Evolutionary conservation across 371 early-diverging fungal species (phyloP).

Genomic region (Nematocida parisii): DNA sequence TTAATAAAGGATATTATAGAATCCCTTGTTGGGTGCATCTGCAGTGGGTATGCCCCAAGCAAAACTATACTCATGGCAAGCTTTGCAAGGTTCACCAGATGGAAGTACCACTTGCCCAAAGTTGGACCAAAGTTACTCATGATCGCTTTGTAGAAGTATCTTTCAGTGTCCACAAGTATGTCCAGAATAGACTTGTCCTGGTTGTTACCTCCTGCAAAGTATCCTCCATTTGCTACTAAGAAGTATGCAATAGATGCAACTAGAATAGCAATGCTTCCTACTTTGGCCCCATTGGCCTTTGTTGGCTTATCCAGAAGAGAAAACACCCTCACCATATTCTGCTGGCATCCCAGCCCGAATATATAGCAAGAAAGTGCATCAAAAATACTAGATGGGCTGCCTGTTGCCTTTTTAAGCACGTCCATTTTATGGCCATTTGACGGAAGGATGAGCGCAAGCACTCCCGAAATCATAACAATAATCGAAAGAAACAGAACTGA

Average conservation of each 20-base stretch:
- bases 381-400: slow-evolving; percentile 4
- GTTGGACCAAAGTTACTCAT: slow-evolving; percentile 6
- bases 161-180: slow-evolving; percentile 41
- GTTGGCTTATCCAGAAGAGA: slow-evolving; percentile 51
- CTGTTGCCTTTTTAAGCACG: not conserved
- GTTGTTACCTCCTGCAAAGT: slow-evolving; percentile 49
- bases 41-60: slow-evolving; percentile 40
- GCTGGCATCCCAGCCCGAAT: slow-evolving; percentile 66
- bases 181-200: slow-evolving; percentile 46
- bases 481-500: slow-evolving; percentile 50
- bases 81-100: slow-evolving; percentile 35
- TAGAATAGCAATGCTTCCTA: slow-evolving; percentile 35
- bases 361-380: slow-evolving; percentile 54
- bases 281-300: slow-evolving; percentile 51
- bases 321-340: slow-evolving; percentile 64
- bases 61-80: slow-evolving; percentile 47
- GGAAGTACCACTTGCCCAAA: slow-evolving; percentile 23
- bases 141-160: slow-evolving; percentile 34
- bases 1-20: slow-evolving; percentile 35
- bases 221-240: slow-evolving; percentile 63
- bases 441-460: slow-evolving; percentile 9
- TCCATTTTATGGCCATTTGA: not conserved
- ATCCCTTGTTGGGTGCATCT: slow-evolving; percentile 56
- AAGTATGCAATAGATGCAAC: slow-evolving; percentile 57
- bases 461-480: slow-evolving; percentile 21